A percentile compares a stretch with the other conserved stretches of the same genome.
phyloP scores from a whole-genome alignment of 148 eudicot species.

The Silene latifolia region DNA sequence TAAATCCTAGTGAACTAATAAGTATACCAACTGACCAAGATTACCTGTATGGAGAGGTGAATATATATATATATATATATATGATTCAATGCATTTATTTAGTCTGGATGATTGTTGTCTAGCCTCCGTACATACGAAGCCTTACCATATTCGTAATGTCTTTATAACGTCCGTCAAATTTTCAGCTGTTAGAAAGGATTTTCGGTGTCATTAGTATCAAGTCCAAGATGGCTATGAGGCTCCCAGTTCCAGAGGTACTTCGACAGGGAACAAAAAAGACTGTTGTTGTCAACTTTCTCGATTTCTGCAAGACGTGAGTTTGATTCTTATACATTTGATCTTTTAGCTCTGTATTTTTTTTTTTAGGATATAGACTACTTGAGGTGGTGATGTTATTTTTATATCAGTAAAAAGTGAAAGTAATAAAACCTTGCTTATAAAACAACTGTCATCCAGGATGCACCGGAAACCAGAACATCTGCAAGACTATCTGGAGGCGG shows the following conservation, averaged over 20 bases:
- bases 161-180: too few species aligned
- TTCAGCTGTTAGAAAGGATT: slow-evolving; percentile 9
- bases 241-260: slow-evolving; percentile 35
- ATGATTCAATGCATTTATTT: background rate
- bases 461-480: slow-evolving; percentile 47
- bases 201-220: background rate
- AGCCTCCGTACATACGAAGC: too few species aligned
- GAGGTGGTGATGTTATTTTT: too few species aligned
- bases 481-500: slow-evolving; percentile 38
- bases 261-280: slow-evolving; percentile 41
- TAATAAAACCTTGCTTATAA: background rate
- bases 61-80: too few species aligned
- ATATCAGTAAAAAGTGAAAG: background rate
- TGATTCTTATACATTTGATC: background rate
- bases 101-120: too few species aligned
- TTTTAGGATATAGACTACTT: too few species aligned
- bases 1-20: background rate
- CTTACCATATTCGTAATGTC: too few species aligned
- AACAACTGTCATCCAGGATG: slow-evolving; percentile 14
- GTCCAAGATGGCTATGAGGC: slow-evolving; percentile 30
- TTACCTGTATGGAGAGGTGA: slow-evolving; percentile 10
- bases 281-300: slow-evolving; percentile 39
- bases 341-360: background rate
- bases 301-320: slow-evolving; percentile 26
- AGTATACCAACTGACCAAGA: background rate